Conservation (phyloP, 2,329 filamentous ascomycete species). For the Paramyrothecium sp. region DNA sequence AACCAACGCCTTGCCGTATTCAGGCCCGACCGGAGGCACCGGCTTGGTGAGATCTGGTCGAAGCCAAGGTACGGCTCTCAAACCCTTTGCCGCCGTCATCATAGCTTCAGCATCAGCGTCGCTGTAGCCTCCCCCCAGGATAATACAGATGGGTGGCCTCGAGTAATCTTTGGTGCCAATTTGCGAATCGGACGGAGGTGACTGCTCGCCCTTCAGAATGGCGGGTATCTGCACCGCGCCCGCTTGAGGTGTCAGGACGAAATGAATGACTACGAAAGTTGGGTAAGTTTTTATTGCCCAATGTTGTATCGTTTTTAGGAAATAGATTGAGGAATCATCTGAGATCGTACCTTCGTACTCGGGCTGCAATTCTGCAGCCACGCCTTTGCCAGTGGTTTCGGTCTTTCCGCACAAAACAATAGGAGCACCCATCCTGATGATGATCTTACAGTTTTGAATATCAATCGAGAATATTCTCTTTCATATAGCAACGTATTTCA, state of each 20-base stretch:
- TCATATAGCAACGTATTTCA: too few relatives aligned
- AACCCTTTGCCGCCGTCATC: slow-evolving; percentile 7
- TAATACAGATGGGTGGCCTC: slow-evolving; percentile 11
- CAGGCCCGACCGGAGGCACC: slow-evolving; percentile 19
- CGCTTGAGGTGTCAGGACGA: slow-evolving; percentile 12
- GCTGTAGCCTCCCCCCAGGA: slow-evolving; percentile 20
- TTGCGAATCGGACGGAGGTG: slow-evolving; percentile 8
- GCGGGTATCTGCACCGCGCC: slow-evolving; percentile 16
- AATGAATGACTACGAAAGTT: slow-evolving; percentile 15
- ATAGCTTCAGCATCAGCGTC: slow-evolving; percentile 6
- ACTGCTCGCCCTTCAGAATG: slow-evolving; percentile 12
- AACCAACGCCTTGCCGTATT: slow-evolving; percentile 23
- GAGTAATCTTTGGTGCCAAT: slow-evolving; percentile 14
- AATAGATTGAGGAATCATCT: too few relatives aligned
- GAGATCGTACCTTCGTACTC: slow-evolving; percentile 18
- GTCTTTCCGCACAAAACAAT: slow-evolving; percentile 21
- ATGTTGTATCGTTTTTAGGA: not conserved
- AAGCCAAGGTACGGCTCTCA: slow-evolving; percentile 17
- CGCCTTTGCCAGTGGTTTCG: slow-evolving; percentile 16
- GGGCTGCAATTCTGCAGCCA: slow-evolving; percentile 20
- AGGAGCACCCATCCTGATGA: slow-evolving; percentile 8
- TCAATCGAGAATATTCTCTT: too few relatives aligned
- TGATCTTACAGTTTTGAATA: too few relatives aligned
- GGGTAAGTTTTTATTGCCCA: not conserved
- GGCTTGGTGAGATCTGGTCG: slow-evolving; percentile 16